These are phyloP conservation scores for Tetradesmus lagerheimii DNA, from an alignment of 139 green algal genomes.

Conservation along the genomic window DNA sequence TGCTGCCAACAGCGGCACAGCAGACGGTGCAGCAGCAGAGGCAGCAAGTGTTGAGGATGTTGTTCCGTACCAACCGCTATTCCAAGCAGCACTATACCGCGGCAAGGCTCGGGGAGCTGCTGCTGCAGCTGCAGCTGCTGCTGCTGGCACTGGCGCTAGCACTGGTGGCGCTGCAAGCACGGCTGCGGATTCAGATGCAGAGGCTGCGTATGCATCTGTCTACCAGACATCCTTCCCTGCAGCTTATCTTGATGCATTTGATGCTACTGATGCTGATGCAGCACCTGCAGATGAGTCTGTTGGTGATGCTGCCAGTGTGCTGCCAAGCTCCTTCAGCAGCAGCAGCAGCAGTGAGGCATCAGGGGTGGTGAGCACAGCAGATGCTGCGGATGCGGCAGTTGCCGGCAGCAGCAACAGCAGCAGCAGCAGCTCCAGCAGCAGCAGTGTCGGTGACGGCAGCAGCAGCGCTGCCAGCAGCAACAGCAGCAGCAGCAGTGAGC, in stretches of 20 bases:
- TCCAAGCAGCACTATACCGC: too few species aligned
- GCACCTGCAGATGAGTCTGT: not conserved
- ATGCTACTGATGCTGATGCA: not conserved
- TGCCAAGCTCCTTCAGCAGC: not conserved
- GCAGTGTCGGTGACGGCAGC: not conserved
- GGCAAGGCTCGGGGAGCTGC: not conserved
- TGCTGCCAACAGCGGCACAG: too few species aligned
- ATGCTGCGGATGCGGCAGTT: too few species aligned
- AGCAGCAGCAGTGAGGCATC: not conserved
- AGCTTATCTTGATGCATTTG: not conserved
- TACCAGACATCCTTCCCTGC: not conserved
- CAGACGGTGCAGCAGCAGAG: not conserved
- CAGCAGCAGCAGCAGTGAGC: not conserved
- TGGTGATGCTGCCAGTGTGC: not conserved
- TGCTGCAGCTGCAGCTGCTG: not conserved
- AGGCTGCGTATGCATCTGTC: not conserved
- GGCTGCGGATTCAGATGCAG: not conserved
- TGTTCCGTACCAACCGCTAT: too few species aligned
- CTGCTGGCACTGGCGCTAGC: not conserved
- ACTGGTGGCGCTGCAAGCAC: not conserved
- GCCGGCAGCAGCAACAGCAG: too few species aligned
- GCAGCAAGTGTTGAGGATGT: not conserved
- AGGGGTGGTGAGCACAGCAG: not conserved
- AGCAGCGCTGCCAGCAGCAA: not conserved
- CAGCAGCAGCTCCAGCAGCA: not conserved